Percentiles rank a stretch among this genome's conserved stretches.
Conservation (phyloP, 2,329 filamentous ascomycete genomes). For the Volutella citrinella region DNA sequence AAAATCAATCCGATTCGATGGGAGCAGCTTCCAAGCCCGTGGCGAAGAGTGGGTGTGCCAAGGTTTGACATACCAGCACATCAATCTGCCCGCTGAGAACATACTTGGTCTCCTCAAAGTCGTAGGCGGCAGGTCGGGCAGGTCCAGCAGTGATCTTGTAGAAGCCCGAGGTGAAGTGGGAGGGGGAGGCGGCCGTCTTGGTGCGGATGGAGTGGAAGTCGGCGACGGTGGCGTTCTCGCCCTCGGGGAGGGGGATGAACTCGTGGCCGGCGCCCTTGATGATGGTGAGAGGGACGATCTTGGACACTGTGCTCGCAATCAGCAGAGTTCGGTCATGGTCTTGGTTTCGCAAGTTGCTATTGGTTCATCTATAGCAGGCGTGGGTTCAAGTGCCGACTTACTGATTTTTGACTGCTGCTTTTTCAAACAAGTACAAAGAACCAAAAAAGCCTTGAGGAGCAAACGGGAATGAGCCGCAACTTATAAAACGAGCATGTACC, state of each 20-base stretch:
- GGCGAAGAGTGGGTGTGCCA: neutral
- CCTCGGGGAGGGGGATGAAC: slow-evolving; percentile 21
- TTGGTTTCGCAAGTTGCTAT: too few species aligned
- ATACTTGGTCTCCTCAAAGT: slow-evolving; percentile 24
- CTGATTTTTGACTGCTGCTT: too few species aligned
- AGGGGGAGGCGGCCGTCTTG: slow-evolving; percentile 19
- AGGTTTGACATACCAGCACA: slow-evolving; percentile 13
- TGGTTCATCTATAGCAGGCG: too few species aligned
- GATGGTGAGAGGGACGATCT: slow-evolving; percentile 20
- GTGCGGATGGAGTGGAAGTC: slow-evolving; percentile 24
- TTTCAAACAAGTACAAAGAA: too few species aligned
- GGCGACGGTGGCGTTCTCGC: slow-evolving; percentile 20
- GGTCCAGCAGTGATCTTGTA: slow-evolving; percentile 23
- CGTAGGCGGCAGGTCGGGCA: slow-evolving; percentile 17
- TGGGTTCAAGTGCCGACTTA: too few species aligned
- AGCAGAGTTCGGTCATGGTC: too few species aligned
- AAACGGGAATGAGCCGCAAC: too few species aligned
- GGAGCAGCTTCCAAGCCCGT: neutral
- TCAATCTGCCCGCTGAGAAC: slow-evolving; percentile 22
- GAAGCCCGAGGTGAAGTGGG: slow-evolving; percentile 21
- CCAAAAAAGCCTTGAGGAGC: too few species aligned
- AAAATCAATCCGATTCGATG: neutral
- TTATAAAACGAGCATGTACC: too few species aligned
- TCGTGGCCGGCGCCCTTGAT: slow-evolving; percentile 23
- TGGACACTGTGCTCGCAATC: slow-evolving; percentile 21